These are phyloP conservation scores for Xerocomus brunneocitrinus DNA, from an alignment of 768 basidiomycete genomes.

Conservation along the genomic window DNA sequence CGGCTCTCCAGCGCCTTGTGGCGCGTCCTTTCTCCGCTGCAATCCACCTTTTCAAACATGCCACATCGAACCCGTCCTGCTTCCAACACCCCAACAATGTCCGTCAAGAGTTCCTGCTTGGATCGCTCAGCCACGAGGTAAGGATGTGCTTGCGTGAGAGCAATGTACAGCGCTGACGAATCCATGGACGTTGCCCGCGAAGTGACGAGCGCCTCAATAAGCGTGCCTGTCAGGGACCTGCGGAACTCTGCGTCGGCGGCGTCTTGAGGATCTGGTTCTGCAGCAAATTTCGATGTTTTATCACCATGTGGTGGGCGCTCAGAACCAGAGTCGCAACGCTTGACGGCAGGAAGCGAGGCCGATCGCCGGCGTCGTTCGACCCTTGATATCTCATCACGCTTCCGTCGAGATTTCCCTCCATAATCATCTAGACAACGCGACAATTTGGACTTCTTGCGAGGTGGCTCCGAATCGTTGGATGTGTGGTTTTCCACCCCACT, in stretches of 20 bases:
- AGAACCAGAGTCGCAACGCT: background rate
- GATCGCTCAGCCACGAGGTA: constrained; percentile 36
- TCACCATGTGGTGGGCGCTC: background rate
- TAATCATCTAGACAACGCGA: constrained; percentile 1
- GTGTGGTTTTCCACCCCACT: constrained; percentile 1
- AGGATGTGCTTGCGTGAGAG: constrained; percentile 51
- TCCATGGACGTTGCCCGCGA: constrained; percentile 67
- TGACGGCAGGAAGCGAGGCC: constrained; percentile 2
- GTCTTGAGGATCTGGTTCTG: background rate
- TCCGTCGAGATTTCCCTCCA: background rate
- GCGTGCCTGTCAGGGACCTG: constrained; percentile 55
- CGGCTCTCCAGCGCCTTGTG: constrained; percentile 45
- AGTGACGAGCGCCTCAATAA: constrained; percentile 67
- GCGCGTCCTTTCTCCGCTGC: constrained; percentile 49
- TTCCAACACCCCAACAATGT: constrained; percentile 49
- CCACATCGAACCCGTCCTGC: constrained; percentile 44
- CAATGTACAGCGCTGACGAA: constrained; percentile 47
- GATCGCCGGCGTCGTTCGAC: constrained; percentile 7
- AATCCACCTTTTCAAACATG: constrained; percentile 70
- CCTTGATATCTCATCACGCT: background rate
- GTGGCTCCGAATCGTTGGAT: constrained; percentile 7
- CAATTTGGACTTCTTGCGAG: constrained; percentile 21
- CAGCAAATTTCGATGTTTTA: constrained; percentile 1
- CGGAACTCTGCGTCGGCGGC: constrained; percentile 25
- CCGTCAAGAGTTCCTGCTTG: constrained; percentile 42